Conservation (phyloP, 164 flowering plant species). For the Brasenia schreberi region DNA sequence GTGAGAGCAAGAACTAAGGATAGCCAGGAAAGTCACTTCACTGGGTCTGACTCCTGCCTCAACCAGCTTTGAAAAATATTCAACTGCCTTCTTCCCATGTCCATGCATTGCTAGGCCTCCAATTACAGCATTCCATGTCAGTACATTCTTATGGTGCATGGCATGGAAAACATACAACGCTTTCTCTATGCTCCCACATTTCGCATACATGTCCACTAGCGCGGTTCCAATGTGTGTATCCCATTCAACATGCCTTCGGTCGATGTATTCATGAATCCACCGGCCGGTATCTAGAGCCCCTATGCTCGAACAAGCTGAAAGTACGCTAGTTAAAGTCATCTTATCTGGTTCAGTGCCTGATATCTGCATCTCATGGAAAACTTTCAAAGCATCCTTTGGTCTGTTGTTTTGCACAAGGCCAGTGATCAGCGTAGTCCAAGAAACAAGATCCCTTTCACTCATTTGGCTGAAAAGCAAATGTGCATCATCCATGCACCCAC, state of each 20-base stretch:
- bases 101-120: conserved; percentile 53
- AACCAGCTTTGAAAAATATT: conserved; percentile 22
- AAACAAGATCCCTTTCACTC: conserved; percentile 26
- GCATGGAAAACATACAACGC: conserved; percentile 20
- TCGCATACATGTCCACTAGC: conserved; percentile 49
- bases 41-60: conserved; percentile 21
- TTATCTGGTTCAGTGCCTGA: conserved; percentile 29
- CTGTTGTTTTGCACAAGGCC: conserved; percentile 30
- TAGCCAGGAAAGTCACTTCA: conserved; percentile 40
- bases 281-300: conserved; percentile 39
- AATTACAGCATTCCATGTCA: conserved; percentile 36
- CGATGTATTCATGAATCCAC: conserved; percentile 40
- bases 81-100: conserved; percentile 25
- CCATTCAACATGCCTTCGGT: conserved; percentile 20
- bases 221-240: conserved; percentile 39
- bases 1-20: conserved; percentile 44
- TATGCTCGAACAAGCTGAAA: conserved; percentile 46
- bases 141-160: conserved; percentile 17
- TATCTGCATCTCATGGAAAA: conserved; percentile 24
- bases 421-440: conserved; percentile 43
- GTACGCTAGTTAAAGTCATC: conserved; percentile 32
- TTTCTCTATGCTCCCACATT: conserved; percentile 43
- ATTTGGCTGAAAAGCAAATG: conserved; percentile 26
- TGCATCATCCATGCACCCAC: conserved; percentile 24
- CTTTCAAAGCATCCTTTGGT: conserved; percentile 25